phyloP scores from a whole-genome alignment of 192 early-diverging fungal genomes.

The Backusella mclennaniae region DNA sequence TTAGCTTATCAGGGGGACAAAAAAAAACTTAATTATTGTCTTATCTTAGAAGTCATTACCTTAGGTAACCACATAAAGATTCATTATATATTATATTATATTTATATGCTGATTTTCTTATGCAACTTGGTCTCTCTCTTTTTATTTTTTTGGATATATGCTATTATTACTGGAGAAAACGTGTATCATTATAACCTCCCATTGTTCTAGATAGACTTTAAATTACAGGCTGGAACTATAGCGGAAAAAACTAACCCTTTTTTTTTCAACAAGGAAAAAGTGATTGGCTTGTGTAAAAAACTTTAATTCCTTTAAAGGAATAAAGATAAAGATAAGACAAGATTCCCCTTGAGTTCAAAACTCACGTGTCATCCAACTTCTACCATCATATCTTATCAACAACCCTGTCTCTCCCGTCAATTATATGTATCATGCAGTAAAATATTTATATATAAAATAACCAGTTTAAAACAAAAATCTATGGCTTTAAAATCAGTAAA shows the following conservation, averaged over 20 bases:
- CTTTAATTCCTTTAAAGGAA: conserved; percentile 7
- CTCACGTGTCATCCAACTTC: not conserved
- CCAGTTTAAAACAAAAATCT: not conserved
- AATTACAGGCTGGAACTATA: not conserved
- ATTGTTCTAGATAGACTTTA: not conserved
- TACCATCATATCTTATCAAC: conserved; percentile 3
- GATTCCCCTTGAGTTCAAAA: not conserved
- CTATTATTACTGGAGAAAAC: not conserved
- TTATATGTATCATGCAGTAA: not conserved
- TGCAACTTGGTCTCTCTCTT: not conserved
- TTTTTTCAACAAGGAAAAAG: not conserved
- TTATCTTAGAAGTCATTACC: not conserved
- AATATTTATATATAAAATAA: not conserved
- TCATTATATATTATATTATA: not conserved
- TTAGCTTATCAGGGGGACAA: conserved; percentile 7
- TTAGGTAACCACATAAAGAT: not conserved
- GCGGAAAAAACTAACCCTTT: not conserved
- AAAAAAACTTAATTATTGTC: not conserved
- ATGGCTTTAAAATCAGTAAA: not conserved
- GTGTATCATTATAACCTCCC: not conserved
- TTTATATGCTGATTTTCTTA: not conserved
- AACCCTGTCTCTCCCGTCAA: conserved; percentile 2
- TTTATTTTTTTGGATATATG: not conserved
- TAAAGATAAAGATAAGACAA: conserved; percentile 6
- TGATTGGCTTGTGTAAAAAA: not conserved